These are phyloP conservation scores for Echeveria elegans DNA, from an alignment of 164 flowering plant genomes.

Conservation along the genomic window DNA sequence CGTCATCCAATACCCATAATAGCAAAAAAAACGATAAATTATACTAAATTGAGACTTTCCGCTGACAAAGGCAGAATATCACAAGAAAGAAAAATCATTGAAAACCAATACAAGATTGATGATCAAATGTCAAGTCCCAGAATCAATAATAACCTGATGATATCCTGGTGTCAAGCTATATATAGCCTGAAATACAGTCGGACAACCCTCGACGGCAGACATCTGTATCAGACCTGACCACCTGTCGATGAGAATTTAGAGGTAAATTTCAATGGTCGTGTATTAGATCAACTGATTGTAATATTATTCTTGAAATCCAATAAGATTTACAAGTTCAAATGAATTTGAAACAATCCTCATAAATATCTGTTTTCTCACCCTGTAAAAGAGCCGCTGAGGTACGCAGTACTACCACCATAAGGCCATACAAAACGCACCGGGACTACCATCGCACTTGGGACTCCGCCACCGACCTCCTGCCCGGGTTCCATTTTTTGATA, in stretches of 20 bases:
- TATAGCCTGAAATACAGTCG: neutral
- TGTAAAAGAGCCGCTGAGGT: constrained; percentile 40
- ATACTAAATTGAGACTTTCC: neutral
- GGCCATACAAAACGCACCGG: constrained; percentile 54
- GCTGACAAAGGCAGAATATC: too few species aligned
- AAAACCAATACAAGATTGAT: neutral
- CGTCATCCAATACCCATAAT: neutral
- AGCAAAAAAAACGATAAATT: too few species aligned
- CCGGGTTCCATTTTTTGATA: constrained; percentile 26
- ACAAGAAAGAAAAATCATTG: too few species aligned
- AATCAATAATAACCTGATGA: neutral
- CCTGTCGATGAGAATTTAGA: constrained; percentile 5
- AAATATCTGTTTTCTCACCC: constrained; percentile 22
- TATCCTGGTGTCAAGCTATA: neutral
- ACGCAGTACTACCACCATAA: constrained; percentile 43
- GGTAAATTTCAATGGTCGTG: neutral
- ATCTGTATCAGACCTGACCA: neutral
- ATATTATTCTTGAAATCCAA: neutral
- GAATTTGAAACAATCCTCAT: neutral
- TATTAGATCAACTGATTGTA: neutral
- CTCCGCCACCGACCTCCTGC: constrained; percentile 23
- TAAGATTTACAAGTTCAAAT: neutral
- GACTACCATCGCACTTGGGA: constrained; percentile 23
- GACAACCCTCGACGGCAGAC: neutral
- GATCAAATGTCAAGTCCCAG: neutral